Percentiles rank a stretch among this genome's conserved stretches.
Evolutionary conservation across 345 rosid genomes (phyloP).

Genomic region (Erucastrum elatum): DNA sequence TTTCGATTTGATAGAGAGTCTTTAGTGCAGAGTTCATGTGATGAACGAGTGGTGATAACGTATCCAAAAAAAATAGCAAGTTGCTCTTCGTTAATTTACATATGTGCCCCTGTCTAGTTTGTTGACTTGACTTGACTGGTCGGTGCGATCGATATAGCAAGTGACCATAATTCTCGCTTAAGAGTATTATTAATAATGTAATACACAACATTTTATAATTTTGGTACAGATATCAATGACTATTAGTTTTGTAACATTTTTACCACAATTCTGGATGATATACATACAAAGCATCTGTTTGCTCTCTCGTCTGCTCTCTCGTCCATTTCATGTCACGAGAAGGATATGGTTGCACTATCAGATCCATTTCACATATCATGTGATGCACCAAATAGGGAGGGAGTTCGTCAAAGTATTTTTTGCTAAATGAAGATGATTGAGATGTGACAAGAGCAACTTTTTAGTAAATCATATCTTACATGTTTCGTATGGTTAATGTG

Average conservation of each 20-base stretch:
- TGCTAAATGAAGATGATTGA: constrained; percentile 28
- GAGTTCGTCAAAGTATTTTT: constrained; percentile 8
- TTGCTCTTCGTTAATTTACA: constrained; percentile 23
- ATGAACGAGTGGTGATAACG: constrained; percentile 31
- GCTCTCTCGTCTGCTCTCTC: background rate
- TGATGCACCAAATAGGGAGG: constrained; percentile 25
- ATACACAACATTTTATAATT: background rate
- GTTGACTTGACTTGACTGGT: constrained; percentile 34
- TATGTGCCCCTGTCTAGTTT: constrained; percentile 18
- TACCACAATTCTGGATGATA: background rate
- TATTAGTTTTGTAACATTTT: background rate
- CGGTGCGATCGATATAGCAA: background rate
- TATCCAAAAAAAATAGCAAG: constrained; percentile 25
- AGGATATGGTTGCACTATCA: background rate
- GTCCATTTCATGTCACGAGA: constrained; percentile 25
- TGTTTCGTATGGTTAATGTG: constrained; percentile 19
- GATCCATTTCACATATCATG: constrained; percentile 16
- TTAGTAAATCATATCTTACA: background rate
- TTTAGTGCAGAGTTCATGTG: constrained; percentile 43
- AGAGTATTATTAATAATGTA: background rate
- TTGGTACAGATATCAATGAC: background rate
- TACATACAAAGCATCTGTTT: background rate
- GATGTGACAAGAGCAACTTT: constrained; percentile 20
- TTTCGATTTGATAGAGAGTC: constrained; percentile 26
- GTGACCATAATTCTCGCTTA: constrained; percentile 13